phyloP scores from a whole-genome alignment of 2,329 filamentous ascomycete genomes.

The Neonectria coccinea region DNA sequence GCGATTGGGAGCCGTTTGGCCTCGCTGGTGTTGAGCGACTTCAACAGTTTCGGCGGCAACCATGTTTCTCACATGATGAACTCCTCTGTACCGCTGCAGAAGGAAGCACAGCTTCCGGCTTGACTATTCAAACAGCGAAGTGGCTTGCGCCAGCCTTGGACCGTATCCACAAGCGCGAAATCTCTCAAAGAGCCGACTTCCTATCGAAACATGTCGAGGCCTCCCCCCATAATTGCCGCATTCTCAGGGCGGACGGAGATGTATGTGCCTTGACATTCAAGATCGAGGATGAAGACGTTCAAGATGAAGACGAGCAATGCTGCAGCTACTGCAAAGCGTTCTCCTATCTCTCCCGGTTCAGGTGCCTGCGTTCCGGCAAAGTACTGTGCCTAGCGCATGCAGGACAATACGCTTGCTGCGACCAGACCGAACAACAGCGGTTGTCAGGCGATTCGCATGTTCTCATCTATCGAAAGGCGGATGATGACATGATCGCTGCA shows the following conservation, averaged over 20 bases:
- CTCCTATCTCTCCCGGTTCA: conserved; percentile 89
- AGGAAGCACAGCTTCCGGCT: conserved; percentile 71
- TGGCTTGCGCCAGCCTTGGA: conserved; percentile 92
- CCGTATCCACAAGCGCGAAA: conserved; percentile 80
- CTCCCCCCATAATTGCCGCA: conserved; percentile 64
- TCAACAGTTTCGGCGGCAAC: conserved; percentile 88
- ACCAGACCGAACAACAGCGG: conserved; percentile 73
- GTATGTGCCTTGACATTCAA: conserved; percentile 71
- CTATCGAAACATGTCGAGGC: conserved; percentile 71
- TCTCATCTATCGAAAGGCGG: conserved; percentile 81
- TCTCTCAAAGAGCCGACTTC: conserved; percentile 75
- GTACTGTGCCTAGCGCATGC: conserved; percentile 86
- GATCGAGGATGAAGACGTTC: conserved; percentile 78
- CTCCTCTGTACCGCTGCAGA: conserved; percentile 90
- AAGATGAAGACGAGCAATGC: conserved; percentile 94
- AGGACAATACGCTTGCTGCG: conserved; percentile 84
- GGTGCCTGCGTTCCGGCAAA: conserved; percentile 84
- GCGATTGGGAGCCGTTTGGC: conserved; percentile 94
- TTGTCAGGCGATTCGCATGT: conserved; percentile 77
- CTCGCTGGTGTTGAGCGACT: conserved; percentile 87
- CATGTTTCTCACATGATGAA: conserved; percentile 98
- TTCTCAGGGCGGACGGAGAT: conserved; percentile 57
- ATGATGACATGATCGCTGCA: conserved; percentile 74
- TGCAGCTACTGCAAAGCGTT: conserved; percentile 94
- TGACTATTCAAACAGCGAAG: conserved; percentile 89